A percentile compares a stretch with the other conserved stretches of the same genome.
Conservation (phyloP, 2,329 filamentous ascomycete species). For the Penicillium sp. region DNA sequence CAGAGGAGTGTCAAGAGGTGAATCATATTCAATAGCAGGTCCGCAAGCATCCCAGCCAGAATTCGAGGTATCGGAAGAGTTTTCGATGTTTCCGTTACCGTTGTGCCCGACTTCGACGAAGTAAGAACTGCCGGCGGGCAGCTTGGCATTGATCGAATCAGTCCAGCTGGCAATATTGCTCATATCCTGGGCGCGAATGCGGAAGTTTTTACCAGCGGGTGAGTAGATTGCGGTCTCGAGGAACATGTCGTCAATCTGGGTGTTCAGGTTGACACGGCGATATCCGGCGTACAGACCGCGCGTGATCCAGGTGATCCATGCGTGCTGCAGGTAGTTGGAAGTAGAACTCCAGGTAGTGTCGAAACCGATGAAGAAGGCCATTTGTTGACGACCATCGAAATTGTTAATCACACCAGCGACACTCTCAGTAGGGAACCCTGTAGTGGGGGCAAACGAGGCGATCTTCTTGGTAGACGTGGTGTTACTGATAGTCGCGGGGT, state of each 20-base stretch:
- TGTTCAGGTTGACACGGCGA: constrained; percentile 54
- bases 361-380: constrained; percentile 60
- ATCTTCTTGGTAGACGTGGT: constrained; percentile 54
- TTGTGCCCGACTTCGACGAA: constrained; percentile 57
- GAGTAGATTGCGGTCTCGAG: constrained; percentile 52
- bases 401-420: constrained; percentile 61
- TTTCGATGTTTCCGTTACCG: constrained; percentile 53
- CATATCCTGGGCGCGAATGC: constrained; percentile 50
- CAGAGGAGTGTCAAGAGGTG: constrained; percentile 47
- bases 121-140: constrained; percentile 53
- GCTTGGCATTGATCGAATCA: constrained; percentile 43
- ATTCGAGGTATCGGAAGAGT: constrained; percentile 24
- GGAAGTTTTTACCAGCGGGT: constrained; percentile 51
- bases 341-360: constrained; percentile 53
- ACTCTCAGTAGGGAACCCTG: constrained; percentile 38
- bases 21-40: constrained; percentile 47
- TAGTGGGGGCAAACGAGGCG: constrained; percentile 52
- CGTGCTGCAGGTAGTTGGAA: constrained; percentile 59
- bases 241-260: constrained; percentile 64
- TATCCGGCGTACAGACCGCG: constrained; percentile 57
- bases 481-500: constrained; percentile 57
- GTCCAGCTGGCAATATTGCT: constrained; percentile 46
- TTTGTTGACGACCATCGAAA: constrained; percentile 57
- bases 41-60: constrained; percentile 28
- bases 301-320: constrained; percentile 63